phyloP scores from a whole-genome alignment of 2,329 filamentous ascomycete genomes.

The Penicillium sp. region DNA sequence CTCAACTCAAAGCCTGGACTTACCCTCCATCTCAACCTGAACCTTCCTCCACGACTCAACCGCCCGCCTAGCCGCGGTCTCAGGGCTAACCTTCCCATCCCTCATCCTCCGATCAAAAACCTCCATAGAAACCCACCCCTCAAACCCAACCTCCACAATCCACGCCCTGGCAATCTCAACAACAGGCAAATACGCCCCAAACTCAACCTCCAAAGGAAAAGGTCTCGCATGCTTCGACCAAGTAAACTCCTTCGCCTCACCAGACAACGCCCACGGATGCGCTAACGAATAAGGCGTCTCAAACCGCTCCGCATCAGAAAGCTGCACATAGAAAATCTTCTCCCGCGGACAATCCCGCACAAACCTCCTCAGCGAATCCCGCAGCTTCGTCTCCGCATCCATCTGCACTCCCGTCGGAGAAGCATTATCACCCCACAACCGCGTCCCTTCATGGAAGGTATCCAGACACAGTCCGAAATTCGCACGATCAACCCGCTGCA shows the following conservation, averaged over 20 bases:
- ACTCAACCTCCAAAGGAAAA: constrained; percentile 32
- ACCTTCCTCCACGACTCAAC: constrained; percentile 23
- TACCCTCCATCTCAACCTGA: constrained; percentile 7
- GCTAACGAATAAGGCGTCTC: constrained; percentile 31
- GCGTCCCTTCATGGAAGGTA: constrained; percentile 36
- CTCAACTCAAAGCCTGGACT: constrained; percentile 1
- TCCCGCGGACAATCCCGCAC: constrained; percentile 23
- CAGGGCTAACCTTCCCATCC: constrained; percentile 1
- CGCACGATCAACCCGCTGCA: constrained; percentile 28
- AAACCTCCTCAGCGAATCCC: constrained; percentile 26
- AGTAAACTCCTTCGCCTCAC: constrained; percentile 31
- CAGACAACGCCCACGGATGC: constrained; percentile 33
- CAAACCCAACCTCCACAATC: constrained; percentile 31
- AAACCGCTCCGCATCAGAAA: constrained; percentile 39
- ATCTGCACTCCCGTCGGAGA: constrained; percentile 27
- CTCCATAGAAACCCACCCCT: constrained; percentile 38
- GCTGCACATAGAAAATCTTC: constrained; percentile 39
- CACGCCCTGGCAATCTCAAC: constrained; percentile 29
- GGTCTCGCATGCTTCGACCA: constrained; percentile 34
- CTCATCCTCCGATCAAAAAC: constrained; percentile 28
- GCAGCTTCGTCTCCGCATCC: constrained; percentile 19
- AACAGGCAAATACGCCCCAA: constrained; percentile 32
- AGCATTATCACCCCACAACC: constrained; percentile 36
- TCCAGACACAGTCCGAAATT: constrained; percentile 44
- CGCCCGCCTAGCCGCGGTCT: constrained; percentile 10